Base-by-base conservation (phyloP, 2,329 filamentous ascomycete genomes). In the Helicocarpus griseus region DNA sequence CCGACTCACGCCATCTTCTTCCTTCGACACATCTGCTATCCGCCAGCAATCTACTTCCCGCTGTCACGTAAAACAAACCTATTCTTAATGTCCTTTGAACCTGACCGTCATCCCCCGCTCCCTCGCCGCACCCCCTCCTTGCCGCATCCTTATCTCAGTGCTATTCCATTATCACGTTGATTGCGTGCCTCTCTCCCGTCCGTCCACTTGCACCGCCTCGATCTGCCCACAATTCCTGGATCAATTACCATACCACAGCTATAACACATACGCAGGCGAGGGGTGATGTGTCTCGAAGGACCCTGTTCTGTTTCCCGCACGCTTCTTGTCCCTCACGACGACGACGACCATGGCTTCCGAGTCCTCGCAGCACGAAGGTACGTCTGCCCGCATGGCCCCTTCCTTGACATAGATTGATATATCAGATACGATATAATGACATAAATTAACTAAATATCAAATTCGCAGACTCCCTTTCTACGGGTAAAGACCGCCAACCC, bases 211-310 rank as follows among this genome's bases (percentile, higher is more conserved):
- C 41, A 44, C 13, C 22, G 8, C 8, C 22, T 26, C 13, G 11
- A 28, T 28, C 24, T 44, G 8, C 41, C n/a, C 29, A 31, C 13
- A 7, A 7, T 31, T 7, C 13, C 29, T 13, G 13, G 29, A 31
- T n/a, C n/a, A n/a, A n/a, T n/a, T n/a, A n/a, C n/a, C n/a, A n/a
- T n/a, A n/a, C n/a, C n/a, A n/a, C n/a, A n/a, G n/a, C n/a, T n/a
- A n/a, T n/a, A n/a, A n/a, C n/a, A n/a, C n/a, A n/a, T n/a, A n/a
- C n/a, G n/a, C n/a, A 17, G 19, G 14, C 29, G 44, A 24, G 5
- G 44, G 44, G 44, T 44, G 19, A 47, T 47, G 44, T 47, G 44
- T 47, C 44, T 47, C 28, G 44, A 35, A 21, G 31, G 5, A 9
- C 29, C 41, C 31, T 48, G 31, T 24, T 36, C 22, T 24, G 28